phyloP scores from a whole-genome alignment of 2,329 filamentous ascomycete species.

The Clonostachys byssicola region DNA sequence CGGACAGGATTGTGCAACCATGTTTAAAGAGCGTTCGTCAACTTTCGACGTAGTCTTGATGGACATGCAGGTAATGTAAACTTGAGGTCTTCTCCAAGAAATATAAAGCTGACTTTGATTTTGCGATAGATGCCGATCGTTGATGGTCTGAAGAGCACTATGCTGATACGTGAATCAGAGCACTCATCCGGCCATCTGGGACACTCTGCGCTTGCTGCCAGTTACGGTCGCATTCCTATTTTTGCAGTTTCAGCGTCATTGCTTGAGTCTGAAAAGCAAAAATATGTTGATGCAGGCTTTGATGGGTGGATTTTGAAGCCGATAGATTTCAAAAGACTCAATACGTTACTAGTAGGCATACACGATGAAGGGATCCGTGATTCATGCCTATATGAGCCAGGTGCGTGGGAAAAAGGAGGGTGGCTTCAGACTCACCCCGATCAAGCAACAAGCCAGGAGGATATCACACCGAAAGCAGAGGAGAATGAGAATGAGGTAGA shows the following conservation, averaged over 20 bases:
- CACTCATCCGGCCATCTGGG: constrained; percentile 37
- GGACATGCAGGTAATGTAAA: constrained; percentile 79
- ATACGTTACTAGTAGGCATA: constrained; percentile 66
- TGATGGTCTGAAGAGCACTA: constrained; percentile 76
- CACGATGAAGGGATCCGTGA: constrained; percentile 53
- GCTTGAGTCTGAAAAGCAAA: constrained; percentile 62
- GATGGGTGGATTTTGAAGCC: constrained; percentile 91
- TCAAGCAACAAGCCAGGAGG: constrained; percentile 8
- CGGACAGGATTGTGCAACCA: constrained; percentile 75
- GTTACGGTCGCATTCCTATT: constrained; percentile 69
- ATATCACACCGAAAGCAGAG: constrained; percentile 17
- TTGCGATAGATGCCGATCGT: constrained; percentile 79
- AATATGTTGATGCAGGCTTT: constrained; percentile 75
- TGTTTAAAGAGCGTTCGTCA: constrained; percentile 59
- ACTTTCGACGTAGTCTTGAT: constrained; percentile 79
- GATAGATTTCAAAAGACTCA: constrained; percentile 74
- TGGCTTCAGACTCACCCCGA: constrained; percentile 55
- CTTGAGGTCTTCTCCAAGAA: neutral
- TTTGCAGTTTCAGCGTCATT: constrained; percentile 86
- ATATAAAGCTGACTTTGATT: neutral
- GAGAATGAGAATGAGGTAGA: constrained; percentile 3
- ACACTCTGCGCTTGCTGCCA: constrained; percentile 53
- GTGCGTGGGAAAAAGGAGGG: constrained; percentile 80
- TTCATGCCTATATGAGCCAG: constrained; percentile 63
- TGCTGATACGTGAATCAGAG: constrained; percentile 76